A percentile compares a stretch with the other conserved stretches of the same genome.
phyloP scores from a whole-genome alignment of 1,284 basidiomycete species.

The Leccinum fuscescens region DNA sequence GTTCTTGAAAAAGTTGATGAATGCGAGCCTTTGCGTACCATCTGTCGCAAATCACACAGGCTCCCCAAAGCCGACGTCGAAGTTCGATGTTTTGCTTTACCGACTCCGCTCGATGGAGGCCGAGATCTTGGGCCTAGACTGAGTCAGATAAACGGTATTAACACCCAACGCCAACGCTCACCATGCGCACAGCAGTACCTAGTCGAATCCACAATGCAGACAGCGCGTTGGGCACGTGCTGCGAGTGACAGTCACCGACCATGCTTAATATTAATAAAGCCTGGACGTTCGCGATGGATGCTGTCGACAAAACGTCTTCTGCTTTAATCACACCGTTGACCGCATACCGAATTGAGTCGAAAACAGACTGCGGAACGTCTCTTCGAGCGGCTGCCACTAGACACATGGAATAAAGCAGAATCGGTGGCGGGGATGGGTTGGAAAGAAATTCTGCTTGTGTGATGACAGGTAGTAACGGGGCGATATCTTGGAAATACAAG shows the following conservation, averaged over 20 bases:
- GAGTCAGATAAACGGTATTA: constrained; percentile 12
- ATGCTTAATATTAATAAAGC: constrained; percentile 82
- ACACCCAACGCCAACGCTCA: constrained; percentile 35
- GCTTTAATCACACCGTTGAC: constrained; percentile 86
- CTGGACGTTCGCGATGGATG: constrained; percentile 87
- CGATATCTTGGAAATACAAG: constrained; percentile 84
- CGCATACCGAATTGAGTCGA: constrained; percentile 79
- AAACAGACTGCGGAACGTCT: constrained; percentile 79
- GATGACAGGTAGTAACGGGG: constrained; percentile 85
- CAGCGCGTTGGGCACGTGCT: constrained; percentile 72
- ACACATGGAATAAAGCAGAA: constrained; percentile 91
- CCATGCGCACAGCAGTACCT: constrained; percentile 84
- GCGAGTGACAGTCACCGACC: constrained; percentile 78
- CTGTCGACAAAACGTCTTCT: constrained; percentile 87
- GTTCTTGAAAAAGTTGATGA: constrained; percentile 7
- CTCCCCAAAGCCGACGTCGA: constrained; percentile 84
- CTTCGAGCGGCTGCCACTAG: constrained; percentile 85
- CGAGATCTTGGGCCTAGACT: constrained; percentile 84
- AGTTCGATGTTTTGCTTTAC: constrained; percentile 79
- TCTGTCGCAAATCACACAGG: constrained; percentile 87
- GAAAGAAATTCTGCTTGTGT: constrained; percentile 85
- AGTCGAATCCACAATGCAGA: constrained; percentile 77
- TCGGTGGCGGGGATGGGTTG: constrained; percentile 67
- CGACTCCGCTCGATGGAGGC: constrained; percentile 83
- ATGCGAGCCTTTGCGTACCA: constrained; percentile 54